These are phyloP conservation scores for Dysphania ambrosioides DNA, from an alignment of 148 eudicot species.

Conservation along the genomic window DNA sequence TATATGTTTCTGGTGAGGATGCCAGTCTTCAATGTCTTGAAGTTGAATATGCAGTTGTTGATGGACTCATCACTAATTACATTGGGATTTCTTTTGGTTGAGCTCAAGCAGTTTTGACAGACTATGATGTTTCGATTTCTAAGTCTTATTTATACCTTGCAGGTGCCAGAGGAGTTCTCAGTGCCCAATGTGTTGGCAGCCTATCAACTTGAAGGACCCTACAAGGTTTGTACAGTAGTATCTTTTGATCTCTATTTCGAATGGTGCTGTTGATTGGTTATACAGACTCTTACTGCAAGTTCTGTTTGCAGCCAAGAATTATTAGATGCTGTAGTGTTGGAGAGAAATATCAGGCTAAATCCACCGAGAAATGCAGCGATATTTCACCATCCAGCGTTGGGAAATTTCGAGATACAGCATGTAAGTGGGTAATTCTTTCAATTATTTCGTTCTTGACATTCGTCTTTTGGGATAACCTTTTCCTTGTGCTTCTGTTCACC, in stretches of 20 bases:
- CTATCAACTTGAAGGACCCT: conserved; percentile 86
- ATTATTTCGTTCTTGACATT: neutral
- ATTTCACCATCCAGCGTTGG: conserved; percentile 87
- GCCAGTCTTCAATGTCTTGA: no score
- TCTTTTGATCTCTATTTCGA: neutral
- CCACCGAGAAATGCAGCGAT: conserved; percentile 73
- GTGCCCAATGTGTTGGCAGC: conserved; percentile 99
- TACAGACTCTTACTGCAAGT: neutral
- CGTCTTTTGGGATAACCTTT: neutral
- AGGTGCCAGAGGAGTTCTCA: conserved; percentile 99
- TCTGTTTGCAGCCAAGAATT: conserved; percentile 76
- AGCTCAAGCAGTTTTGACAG: neutral
- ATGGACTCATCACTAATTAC: neutral
- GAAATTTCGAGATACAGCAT: conserved; percentile 87
- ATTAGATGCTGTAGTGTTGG: conserved; percentile 80
- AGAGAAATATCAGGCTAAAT: conserved; percentile 56
- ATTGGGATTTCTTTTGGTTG: no score
- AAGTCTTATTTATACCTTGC: conserved; percentile 14
- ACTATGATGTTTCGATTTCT: neutral
- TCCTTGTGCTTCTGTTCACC: neutral
- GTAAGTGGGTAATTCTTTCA: conserved; percentile 28
- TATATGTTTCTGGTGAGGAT: neutral
- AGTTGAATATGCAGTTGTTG: neutral
- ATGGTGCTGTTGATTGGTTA: neutral
- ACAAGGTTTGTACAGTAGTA: conserved; percentile 45